These are phyloP conservation scores for Theileria annulata DNA, from an alignment of 169 alveolate genomes.

Conservation along the genomic window DNA sequence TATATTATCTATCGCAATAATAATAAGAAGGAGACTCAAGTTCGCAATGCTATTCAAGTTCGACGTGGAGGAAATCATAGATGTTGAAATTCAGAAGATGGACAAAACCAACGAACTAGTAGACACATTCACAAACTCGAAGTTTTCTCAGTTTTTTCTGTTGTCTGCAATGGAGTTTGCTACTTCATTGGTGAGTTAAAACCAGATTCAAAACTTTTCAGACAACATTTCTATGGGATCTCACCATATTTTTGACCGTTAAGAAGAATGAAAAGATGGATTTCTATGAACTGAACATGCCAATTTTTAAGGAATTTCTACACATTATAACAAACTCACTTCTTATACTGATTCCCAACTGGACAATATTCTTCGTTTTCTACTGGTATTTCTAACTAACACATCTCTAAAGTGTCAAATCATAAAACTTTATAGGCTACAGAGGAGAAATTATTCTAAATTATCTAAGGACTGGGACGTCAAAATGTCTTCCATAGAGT, in stretches of 20 bases:
- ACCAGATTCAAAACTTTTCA: background rate
- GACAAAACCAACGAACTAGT: slow-evolving; percentile 45
- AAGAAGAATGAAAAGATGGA: slow-evolving; percentile 20
- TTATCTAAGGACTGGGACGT: slow-evolving; percentile 59
- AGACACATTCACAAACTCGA: slow-evolving; percentile 51
- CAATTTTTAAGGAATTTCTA: slow-evolving; percentile 43
- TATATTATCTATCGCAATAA: slow-evolving; percentile 37
- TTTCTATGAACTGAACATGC: slow-evolving; percentile 40
- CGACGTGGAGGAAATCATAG: slow-evolving; percentile 18
- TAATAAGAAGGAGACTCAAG: slow-evolving; percentile 38
- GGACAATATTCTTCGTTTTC: slow-evolving; percentile 63
- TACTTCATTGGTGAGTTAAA: slow-evolving; percentile 50
- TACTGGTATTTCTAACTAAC: slow-evolving; percentile 46
- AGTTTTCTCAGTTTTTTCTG: slow-evolving; percentile 49
- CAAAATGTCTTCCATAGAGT: slow-evolving; percentile 38
- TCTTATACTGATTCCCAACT: slow-evolving; percentile 56
- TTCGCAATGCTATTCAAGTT: slow-evolving; percentile 10
- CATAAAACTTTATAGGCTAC: slow-evolving; percentile 33
- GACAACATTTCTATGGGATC: slow-evolving; percentile 60
- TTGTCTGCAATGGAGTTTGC: slow-evolving; percentile 47
- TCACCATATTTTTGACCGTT: slow-evolving; percentile 33
- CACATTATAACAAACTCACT: slow-evolving; percentile 47
- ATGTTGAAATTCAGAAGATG: slow-evolving; percentile 9
- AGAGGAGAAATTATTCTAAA: slow-evolving; percentile 46
- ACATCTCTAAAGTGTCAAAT: background rate